phyloP scores from a whole-genome alignment of 2,329 filamentous ascomycete species.

The Myriosclerotinia scirpicola region DNA sequence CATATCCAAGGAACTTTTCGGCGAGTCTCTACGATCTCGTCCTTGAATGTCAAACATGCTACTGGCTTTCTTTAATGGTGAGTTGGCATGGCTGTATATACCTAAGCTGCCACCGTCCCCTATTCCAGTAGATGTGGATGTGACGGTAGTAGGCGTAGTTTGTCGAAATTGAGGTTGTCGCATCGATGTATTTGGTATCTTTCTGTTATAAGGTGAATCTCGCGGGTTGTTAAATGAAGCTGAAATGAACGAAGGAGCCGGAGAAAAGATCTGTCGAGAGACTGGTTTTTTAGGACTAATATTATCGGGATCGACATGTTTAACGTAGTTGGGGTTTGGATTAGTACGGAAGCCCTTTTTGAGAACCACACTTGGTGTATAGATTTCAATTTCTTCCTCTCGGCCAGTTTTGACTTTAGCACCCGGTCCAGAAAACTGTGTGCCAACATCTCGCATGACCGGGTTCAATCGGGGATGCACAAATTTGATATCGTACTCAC shows the following conservation, averaged over 20 bases:
- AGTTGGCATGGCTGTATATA: conserved; percentile 75
- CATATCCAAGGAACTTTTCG: conserved; percentile 62
- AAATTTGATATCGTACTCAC: conserved; percentile 95
- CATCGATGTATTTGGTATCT: conserved; percentile 47
- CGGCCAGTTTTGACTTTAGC: conserved; percentile 37
- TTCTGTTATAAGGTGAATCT: conserved; percentile 43
- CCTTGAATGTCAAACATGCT: conserved; percentile 60
- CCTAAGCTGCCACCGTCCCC: conserved; percentile 77
- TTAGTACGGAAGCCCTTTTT: conserved; percentile 77
- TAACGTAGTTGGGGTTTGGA: conserved; percentile 77
- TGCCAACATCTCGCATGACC: conserved; percentile 73
- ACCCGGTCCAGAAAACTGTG: conserved; percentile 60
- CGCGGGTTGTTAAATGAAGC: conserved; percentile 35
- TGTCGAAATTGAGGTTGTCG: conserved; percentile 55
- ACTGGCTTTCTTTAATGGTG: conserved; percentile 76
- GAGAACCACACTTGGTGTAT: conserved; percentile 61
- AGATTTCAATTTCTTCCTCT: conserved; percentile 54
- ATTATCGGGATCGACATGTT: conserved; percentile 69
- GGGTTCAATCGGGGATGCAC: conserved; percentile 88
- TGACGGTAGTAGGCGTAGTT: conserved; percentile 40
- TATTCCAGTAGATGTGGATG: conserved; percentile 32
- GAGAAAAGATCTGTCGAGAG: conserved; percentile 41
- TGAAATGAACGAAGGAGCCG: conserved; percentile 42
- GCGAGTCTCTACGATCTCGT: conserved; percentile 46
- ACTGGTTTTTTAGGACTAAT: conserved; percentile 32